Evolutionary conservation across 352 stramenopile genomes (phyloP), one percentile per base, ranked within the genome.

Genomic region (Phytophthora fragariae): DNA sequence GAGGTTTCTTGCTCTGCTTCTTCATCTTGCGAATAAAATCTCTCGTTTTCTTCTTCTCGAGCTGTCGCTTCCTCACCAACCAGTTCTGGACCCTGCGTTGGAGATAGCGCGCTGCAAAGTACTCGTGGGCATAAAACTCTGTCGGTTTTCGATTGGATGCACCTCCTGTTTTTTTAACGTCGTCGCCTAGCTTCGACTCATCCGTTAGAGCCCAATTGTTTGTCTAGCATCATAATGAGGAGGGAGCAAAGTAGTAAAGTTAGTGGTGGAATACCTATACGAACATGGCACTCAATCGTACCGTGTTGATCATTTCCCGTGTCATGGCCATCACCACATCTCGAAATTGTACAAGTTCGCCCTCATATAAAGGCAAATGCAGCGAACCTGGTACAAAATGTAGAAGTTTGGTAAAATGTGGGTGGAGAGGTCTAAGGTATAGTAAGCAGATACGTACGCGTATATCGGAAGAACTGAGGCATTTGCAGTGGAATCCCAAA

Each of bases 1-100:
- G n/a, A 14, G 83, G 75, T 9, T 83, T 83, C 2, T 78, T 80
- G 21, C 77, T 87, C 14, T 82, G 76, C 56, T 91, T 92, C 65
- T 91, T 92, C 71, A 91, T 91, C 67, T 90, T 90, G 68, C 84
- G 85, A 52, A 88, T 90, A 80, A 90, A 92, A 62, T 92, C 81
- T 21, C 89, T 78, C 73, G 90, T 88, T 56, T 79, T 85, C 59
- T 81, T 70, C 44, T 84, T 78, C 72, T 92, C 83, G 57, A 86
- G 73, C 59, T 86, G 64, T n/a, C 80, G 80, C 58, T 92, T 92
- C 10, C 65, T 78, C 14, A 73, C 60, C 19, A 92, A 65, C 85
- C 83, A 92, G 24, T 75, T 52, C 1, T 62, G 61, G 4, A 92
- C 79, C 37, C 63, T 64, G 46, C 83, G 76, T 57, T 92, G 81